These are phyloP conservation scores for Chaetomidium leptoderma DNA, from an alignment of 495 filamentous ascomycete species.

Conservation along the genomic window DNA sequence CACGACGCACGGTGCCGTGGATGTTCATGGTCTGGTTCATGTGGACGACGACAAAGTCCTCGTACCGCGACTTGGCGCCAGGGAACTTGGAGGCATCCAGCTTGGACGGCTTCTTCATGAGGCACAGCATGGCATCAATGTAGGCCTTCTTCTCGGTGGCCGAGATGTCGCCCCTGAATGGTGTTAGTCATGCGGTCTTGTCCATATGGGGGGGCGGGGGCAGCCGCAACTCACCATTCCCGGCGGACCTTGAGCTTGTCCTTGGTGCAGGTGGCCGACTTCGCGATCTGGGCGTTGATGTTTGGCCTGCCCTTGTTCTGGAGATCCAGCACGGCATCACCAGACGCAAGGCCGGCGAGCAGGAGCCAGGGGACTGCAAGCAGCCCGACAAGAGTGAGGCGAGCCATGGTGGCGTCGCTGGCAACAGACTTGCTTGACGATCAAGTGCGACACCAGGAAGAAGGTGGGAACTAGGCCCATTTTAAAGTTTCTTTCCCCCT, in stretches of 20 bases:
- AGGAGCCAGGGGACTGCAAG: conserved; percentile 30
- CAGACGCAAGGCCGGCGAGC: conserved; percentile 24
- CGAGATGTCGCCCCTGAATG: conserved; percentile 48
- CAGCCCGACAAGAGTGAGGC: conserved; percentile 25
- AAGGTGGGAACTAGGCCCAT: background rate
- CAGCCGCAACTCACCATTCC: conserved; percentile 42
- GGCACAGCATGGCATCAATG: conserved; percentile 61
- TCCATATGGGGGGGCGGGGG: background rate
- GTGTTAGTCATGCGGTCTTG: background rate
- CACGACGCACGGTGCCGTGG: conserved; percentile 48
- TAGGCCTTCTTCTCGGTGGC: conserved; percentile 52
- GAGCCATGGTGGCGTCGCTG: conserved; percentile 24
- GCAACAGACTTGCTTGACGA: conserved; percentile 1
- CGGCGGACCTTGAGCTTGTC: conserved; percentile 44
- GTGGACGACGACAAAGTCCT: conserved; percentile 67
- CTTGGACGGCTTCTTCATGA: conserved; percentile 53
- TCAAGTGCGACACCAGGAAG: background rate
- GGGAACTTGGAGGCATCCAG: conserved; percentile 36
- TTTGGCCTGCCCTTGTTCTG: conserved; percentile 39
- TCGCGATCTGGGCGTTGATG: conserved; percentile 39
- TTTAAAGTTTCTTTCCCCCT: background rate
- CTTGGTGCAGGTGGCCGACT: conserved; percentile 45
- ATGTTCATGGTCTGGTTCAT: conserved; percentile 60
- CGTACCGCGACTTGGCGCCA: conserved; percentile 46
- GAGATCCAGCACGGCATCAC: conserved; percentile 43